Base-by-base conservation (phyloP, 495 filamentous ascomycete species). In the Tetracladium setigerum region DNA sequence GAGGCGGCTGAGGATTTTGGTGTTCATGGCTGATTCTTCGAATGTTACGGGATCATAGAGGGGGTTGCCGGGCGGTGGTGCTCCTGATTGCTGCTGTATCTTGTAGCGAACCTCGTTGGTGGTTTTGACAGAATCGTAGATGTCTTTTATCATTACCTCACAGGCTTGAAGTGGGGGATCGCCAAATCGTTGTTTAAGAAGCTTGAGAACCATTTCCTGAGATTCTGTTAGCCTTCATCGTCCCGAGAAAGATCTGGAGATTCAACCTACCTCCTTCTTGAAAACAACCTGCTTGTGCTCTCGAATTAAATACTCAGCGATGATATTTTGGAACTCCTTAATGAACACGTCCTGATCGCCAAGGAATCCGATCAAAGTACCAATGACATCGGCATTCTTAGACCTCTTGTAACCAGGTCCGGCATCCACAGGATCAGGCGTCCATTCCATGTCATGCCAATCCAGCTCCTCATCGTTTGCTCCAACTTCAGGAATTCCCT, bases 111-210 rank as follows among this genome's bases (percentile, higher is more conserved):
- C 86, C 19, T 70, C 62, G 19, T 65, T 57, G 57, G 95, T 81
- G 39, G 92, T 75, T 38, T 80, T 75, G 38, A 76, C 72, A 11
- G 89, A 95, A 57, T 95, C 89, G 39, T 82, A 74, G n/a, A 97
- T 83, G 65, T 99, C 92, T 38, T 82, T 83, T 22, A 97, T 76
- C 92, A 99, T 99, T 48, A 99, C 92, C 57, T 97, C 89, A 65
- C 87, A 95, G 36, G 83, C 82, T 60, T 97, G 92, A 36, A 96
- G 69, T 8, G 83, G 76, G 4, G 79, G 73, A 53, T 95, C 89
- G 13, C 90, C 94, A 43, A 96, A 91, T 5, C 91, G 83, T 7
- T 84, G 65, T 65, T 95, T 97, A 37, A 98, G 75, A 6, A 97
- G 72, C 42, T 95, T 84, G 4, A 97, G 76, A 5, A 95, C 89